Evolutionary conservation across 495 filamentous ascomycete species (phyloP), one percentile per base, ranked within the genome.

Genomic region (Chlorociboria aeruginascens): DNA sequence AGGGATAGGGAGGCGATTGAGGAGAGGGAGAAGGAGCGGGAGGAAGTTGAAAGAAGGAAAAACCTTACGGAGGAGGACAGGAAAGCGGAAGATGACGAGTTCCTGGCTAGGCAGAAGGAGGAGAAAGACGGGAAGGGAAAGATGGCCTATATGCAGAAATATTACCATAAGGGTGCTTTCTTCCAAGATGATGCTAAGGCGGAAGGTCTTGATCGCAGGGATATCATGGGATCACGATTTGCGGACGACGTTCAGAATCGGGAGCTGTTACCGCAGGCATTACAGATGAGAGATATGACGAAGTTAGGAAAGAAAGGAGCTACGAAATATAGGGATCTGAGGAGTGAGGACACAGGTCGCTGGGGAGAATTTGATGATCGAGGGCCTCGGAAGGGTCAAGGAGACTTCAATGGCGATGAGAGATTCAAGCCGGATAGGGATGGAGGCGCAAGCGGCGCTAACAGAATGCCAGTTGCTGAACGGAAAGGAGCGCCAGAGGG

Each of bases 101-200:
- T 79, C 61, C 62, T 96, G 12, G 76, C 78, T 7, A 68, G 71
- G 55, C 90, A 96, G 66, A 81, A 82, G 49, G 88, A 89, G 54
- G 92, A 97, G 54, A 87, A 85, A 53, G 88, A 90, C 13, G 67
- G 69, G 32, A 80, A 82, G 32, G 92, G 89, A 35, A 83, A 95
- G 70, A 85, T 89, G 70, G 73, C 74, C 1, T 96, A 79, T 62
- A 86, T 97, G 86, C 89, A 95, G 63, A 89, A 90, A 62, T 97
- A 96, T 66, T 88, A 83, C 62, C 92, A 99, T 71, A 90, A 89
- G 70, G 92, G 92, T 42, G 92, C 92, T 20, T 98, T 96, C 69
- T 97, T 84, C 67, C 81, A 81, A 46, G 88, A 89, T 34, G 87
- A 90, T 52, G 70, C 75, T 29, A 78, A 82, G 52, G 73, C 74